A percentile compares a stretch with the other conserved stretches of the same genome.
These are phyloP conservation scores for Syzygium grande DNA, from an alignment of 345 rosid genomes.

Conservation along the genomic window DNA sequence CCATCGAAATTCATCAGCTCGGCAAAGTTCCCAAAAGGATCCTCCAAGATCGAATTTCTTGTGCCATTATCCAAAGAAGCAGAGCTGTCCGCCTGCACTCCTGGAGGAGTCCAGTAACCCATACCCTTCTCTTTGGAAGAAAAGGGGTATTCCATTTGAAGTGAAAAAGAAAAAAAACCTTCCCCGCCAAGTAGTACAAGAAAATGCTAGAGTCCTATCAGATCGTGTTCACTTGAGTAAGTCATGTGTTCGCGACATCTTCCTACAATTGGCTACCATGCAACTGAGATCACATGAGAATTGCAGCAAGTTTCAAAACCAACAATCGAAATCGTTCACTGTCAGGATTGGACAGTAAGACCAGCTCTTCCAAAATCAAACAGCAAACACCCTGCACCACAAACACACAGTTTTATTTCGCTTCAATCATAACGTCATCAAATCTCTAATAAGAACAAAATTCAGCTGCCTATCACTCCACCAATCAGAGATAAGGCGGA, in stretches of 20 bases:
- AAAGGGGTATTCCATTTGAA: slow-evolving; percentile 50
- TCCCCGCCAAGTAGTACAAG: background rate
- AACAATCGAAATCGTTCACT: background rate
- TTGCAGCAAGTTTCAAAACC: background rate
- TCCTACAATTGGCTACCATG: background rate
- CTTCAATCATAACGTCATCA: background rate
- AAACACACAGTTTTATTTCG: background rate
- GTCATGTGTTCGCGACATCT: background rate
- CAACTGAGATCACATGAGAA: background rate
- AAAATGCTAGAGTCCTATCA: slow-evolving; percentile 10
- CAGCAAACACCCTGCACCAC: background rate
- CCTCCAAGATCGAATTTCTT: slow-evolving; percentile 33
- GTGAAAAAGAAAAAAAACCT: background rate
- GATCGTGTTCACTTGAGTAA: background rate
- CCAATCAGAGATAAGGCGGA: background rate
- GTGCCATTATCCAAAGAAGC: slow-evolving; percentile 5
- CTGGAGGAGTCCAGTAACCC: slow-evolving; percentile 30
- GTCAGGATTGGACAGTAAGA: background rate
- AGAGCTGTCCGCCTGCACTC: slow-evolving; percentile 33
- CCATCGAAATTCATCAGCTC: slow-evolving; percentile 60
- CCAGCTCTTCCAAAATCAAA: background rate
- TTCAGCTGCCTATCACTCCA: background rate
- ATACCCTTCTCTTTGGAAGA: slow-evolving; percentile 46
- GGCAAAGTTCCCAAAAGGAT: slow-evolving; percentile 33
- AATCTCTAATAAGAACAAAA: background rate